phyloP scores from a whole-genome alignment of 768 basidiomycete genomes.

The Rhizopogon sp. region DNA sequence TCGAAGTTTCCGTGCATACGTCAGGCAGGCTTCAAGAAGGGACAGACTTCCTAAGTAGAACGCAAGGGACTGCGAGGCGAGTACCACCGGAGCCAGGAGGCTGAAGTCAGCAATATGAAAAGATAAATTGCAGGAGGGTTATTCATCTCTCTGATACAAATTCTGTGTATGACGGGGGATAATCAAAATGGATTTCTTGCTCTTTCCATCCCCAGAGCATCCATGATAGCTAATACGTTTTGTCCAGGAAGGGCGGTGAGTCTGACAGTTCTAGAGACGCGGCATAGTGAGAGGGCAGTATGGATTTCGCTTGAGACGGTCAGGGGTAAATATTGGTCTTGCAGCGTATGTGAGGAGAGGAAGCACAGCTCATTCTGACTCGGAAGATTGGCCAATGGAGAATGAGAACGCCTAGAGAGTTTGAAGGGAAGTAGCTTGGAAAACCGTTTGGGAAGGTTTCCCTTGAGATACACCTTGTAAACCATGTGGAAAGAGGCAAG shows the following conservation, averaged over 20 bases:
- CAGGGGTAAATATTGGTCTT: constrained; percentile 10
- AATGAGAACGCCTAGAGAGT: neutral
- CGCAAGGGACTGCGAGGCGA: constrained; percentile 19
- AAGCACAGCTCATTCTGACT: constrained; percentile 26
- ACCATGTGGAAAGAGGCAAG: too few species aligned
- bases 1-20: neutral
- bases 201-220: constrained; percentile 25
- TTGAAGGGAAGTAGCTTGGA: neutral
- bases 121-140: too few species aligned
- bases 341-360: constrained; percentile 28
- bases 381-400: constrained; percentile 22
- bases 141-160: too few species aligned
- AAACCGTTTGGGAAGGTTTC: too few species aligned
- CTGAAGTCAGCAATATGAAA: neutral
- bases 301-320: too few species aligned
- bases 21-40: constrained; percentile 30
- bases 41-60: constrained; percentile 25
- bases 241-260: constrained; percentile 24
- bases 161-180: constrained; percentile 4
- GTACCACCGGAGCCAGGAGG: constrained; percentile 1
- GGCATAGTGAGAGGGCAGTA: constrained; percentile 19
- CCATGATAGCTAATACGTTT: constrained; percentile 18
- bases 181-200: constrained; percentile 24
- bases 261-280: constrained; percentile 29
- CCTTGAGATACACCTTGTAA: too few species aligned